Percentiles rank a stretch among this genome's conserved stretches.
phyloP scores from a whole-genome alignment of 495 filamentous ascomycete species.

The Podospora bellae-mahoneyi region DNA sequence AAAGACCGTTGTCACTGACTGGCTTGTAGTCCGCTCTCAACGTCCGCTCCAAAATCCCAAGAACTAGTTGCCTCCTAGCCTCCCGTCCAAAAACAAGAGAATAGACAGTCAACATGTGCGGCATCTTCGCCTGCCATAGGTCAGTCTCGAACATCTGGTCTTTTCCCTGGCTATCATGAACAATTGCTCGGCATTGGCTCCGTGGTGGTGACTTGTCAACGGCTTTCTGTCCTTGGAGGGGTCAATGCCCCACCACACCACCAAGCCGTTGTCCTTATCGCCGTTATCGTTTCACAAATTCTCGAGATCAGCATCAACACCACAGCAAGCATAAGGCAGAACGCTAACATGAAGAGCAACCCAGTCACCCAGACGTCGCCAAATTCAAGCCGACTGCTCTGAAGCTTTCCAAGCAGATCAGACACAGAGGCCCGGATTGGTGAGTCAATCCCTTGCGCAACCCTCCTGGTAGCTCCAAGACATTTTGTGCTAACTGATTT shows the following conservation, averaged over 20 bases:
- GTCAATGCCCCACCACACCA: slow-evolving; percentile 30
- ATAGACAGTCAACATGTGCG: slow-evolving; percentile 53
- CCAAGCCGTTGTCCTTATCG: slow-evolving; percentile 23
- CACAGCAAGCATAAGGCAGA: neutral
- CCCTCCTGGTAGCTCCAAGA: neutral
- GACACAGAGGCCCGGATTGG: neutral
- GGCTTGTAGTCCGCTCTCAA: slow-evolving; percentile 26
- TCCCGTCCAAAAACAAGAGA: neutral
- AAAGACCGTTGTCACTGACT: slow-evolving; percentile 16
- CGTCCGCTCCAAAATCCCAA: slow-evolving; percentile 22
- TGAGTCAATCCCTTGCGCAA: neutral
- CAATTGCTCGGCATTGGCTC: neutral
- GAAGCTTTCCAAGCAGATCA: slow-evolving; percentile 75
- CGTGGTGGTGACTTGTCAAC: neutral
- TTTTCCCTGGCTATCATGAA: slow-evolving; percentile 7
- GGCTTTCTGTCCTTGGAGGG: slow-evolving; percentile 13
- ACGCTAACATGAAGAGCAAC: slow-evolving; percentile 20
- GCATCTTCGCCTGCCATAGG: slow-evolving; percentile 95
- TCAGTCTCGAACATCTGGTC: slow-evolving; percentile 44
- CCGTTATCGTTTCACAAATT: slow-evolving; percentile 9
- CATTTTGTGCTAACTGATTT: slow-evolving; percentile 56
- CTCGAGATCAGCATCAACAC: neutral
- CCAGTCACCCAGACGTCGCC: slow-evolving; percentile 88
- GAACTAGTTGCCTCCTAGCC: neutral
- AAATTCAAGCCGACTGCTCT: slow-evolving; percentile 96